Evolutionary conservation across 495 filamentous ascomycete species (phyloP).

Genomic region (Amniculicola lignicola): DNA sequence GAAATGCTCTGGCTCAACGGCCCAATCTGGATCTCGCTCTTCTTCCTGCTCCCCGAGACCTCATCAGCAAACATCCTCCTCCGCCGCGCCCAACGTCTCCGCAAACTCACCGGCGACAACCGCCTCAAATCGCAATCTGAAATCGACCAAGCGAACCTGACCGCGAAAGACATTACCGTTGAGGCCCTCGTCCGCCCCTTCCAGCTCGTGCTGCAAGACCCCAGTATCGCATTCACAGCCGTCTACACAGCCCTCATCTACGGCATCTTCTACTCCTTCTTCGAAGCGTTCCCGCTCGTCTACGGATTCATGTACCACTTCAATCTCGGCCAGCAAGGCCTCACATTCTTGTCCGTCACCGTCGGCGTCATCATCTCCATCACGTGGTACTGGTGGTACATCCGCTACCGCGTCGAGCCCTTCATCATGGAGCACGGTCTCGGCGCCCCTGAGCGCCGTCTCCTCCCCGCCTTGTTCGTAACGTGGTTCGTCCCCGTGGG

Average conservation of each 20-base stretch:
- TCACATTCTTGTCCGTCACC: slow-evolving; percentile 63
- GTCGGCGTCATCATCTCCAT: slow-evolving; percentile 56
- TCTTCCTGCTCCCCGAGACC: slow-evolving; percentile 57
- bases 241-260: slow-evolving; percentile 63
- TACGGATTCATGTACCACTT: slow-evolving; percentile 62
- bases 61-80: slow-evolving; percentile 53
- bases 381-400: slow-evolving; percentile 51
- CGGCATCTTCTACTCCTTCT: slow-evolving; percentile 68
- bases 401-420: slow-evolving; percentile 52
- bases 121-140: slow-evolving; percentile 39
- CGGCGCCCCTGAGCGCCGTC: slow-evolving; percentile 50
- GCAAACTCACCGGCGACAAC: slow-evolving; percentile 40
- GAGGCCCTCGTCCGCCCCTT: slow-evolving; percentile 61
- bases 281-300: slow-evolving; percentile 72
- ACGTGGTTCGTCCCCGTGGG: slow-evolving; percentile 55
- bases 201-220: slow-evolving; percentile 62
- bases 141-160: slow-evolving; percentile 48
- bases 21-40: slow-evolving; percentile 48
- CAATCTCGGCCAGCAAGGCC: slow-evolving; percentile 58
- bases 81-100: slow-evolving; percentile 54
- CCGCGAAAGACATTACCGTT: slow-evolving; percentile 46
- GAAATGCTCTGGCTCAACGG: slow-evolving; percentile 50
- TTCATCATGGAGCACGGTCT: slow-evolving; percentile 48
- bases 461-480: slow-evolving; percentile 57
- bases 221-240: slow-evolving; percentile 60